Conservation (phyloP, 1,284 basidiomycete genomes). For the Polyporus tsugae region DNA sequence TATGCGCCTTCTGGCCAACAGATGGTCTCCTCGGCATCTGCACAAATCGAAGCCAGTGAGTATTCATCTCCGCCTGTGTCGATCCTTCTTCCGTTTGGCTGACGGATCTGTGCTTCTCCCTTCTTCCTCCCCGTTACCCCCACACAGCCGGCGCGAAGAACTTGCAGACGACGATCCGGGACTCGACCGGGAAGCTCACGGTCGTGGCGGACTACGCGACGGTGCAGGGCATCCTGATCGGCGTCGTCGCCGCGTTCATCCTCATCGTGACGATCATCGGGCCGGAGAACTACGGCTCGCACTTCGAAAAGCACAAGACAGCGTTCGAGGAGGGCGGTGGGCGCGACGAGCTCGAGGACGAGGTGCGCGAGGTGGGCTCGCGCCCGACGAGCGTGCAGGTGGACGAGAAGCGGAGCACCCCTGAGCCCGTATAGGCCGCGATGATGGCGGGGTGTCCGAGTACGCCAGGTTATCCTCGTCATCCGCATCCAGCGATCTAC, state of each 20-base stretch:
- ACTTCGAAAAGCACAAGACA: constrained; percentile 85
- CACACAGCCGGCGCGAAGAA: constrained; percentile 66
- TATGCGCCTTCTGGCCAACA: constrained; percentile 43
- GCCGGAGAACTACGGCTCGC: constrained; percentile 81
- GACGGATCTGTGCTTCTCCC: constrained; percentile 4
- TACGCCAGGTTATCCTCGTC: background rate
- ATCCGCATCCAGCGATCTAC: background rate
- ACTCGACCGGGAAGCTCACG: constrained; percentile 51
- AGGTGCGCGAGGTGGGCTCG: constrained; percentile 21
- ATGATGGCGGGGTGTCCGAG: too few relatives aligned
- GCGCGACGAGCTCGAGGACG: constrained; percentile 36
- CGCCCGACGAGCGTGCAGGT: constrained; percentile 31
- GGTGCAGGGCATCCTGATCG: constrained; percentile 90
- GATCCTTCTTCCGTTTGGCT: background rate
- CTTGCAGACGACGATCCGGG: constrained; percentile 58
- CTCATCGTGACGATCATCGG: constrained; percentile 74
- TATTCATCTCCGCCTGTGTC: constrained; percentile 23
- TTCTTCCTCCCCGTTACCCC: background rate
- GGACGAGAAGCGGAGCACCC: constrained; percentile 32
- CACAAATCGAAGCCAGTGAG: constrained; percentile 91
- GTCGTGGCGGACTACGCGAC: constrained; percentile 84
- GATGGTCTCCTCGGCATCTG: constrained; percentile 90
- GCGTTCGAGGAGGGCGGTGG: constrained; percentile 79
- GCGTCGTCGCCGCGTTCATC: constrained; percentile 73
- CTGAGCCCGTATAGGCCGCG: constrained; percentile 25